Evolutionary conservation across 2,329 filamentous ascomycete species (phyloP).

Genomic region (Pyricularia sp.): DNA sequence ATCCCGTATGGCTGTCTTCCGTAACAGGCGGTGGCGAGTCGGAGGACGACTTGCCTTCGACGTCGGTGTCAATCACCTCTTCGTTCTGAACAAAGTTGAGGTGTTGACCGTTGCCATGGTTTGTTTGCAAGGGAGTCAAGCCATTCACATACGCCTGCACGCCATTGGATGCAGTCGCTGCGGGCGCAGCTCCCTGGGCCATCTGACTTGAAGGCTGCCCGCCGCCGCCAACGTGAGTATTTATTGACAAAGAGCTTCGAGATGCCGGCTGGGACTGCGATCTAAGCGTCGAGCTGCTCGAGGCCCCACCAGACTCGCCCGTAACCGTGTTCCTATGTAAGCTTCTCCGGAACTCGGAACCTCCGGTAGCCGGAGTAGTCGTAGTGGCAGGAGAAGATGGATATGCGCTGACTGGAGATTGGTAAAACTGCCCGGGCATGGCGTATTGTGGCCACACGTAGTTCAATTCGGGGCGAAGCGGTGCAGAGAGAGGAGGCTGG

Average conservation of each 20-base stretch:
- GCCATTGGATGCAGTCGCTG: slow-evolving; percentile 20
- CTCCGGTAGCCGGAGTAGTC: slow-evolving; percentile 12
- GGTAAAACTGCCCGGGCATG: slow-evolving; percentile 29
- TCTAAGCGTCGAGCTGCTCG: slow-evolving; percentile 42
- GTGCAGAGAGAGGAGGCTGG: slow-evolving; percentile 44
- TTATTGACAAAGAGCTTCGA: slow-evolving; percentile 20
- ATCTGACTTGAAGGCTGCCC: slow-evolving; percentile 14
- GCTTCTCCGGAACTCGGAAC: slow-evolving; percentile 42
- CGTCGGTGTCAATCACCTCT: slow-evolving; percentile 24
- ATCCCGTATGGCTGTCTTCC: slow-evolving; percentile 31
- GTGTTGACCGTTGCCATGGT: slow-evolving; percentile 33
- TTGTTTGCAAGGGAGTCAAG: slow-evolving; percentile 20
- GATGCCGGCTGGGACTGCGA: slow-evolving; percentile 56
- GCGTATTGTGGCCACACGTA: slow-evolving; percentile 31
- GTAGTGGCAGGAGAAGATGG: slow-evolving; percentile 41
- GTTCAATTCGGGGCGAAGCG: slow-evolving; percentile 38
- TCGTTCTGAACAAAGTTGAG: slow-evolving; percentile 46
- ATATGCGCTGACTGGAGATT: slow-evolving; percentile 30
- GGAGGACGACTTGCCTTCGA: slow-evolving; percentile 26
- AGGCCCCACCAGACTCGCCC: slow-evolving; percentile 30
- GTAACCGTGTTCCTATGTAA: slow-evolving; percentile 33
- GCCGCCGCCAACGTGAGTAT: slow-evolving; percentile 8
- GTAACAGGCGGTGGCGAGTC: slow-evolving; percentile 25
- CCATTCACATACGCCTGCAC: slow-evolving; percentile 22
- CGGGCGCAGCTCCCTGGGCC: background rate